phyloP scores from a whole-genome alignment of 306 rosid genomes.

The Vicia villosa region DNA sequence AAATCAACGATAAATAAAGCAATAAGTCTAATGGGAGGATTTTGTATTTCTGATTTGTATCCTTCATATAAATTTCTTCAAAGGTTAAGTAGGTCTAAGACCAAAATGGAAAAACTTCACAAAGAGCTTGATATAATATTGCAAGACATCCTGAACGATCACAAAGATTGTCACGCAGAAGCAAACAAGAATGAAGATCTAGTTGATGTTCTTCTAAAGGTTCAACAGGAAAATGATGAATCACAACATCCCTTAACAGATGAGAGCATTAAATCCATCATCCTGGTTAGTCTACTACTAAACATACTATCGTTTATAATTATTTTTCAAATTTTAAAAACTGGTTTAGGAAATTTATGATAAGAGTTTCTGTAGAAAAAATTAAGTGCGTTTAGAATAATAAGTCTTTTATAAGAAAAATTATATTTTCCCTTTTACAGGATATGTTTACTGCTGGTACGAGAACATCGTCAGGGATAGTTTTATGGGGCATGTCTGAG shows the following conservation, averaged over 20 bases:
- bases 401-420: too few relatives aligned
- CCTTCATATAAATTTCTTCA: too few relatives aligned
- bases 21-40: too few relatives aligned
- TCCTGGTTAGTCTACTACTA: neutral
- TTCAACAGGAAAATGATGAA: neutral
- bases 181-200: constrained; percentile 2
- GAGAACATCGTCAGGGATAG: constrained; percentile 37
- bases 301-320: too few relatives aligned
- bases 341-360: neutral
- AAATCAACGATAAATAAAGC: too few relatives aligned
- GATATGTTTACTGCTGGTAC: constrained; percentile 42
- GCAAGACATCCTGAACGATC: neutral
- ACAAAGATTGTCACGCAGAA: neutral
- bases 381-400: too few relatives aligned
- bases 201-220: neutral
- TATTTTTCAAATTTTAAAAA: neutral
- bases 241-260: neutral
- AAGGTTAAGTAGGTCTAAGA: too few relatives aligned
- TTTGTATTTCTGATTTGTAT: too few relatives aligned
- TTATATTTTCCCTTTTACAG: constrained; percentile 36
- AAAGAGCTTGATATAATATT: neutral
- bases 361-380: too few relatives aligned
- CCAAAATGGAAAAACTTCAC: constrained; percentile 36
- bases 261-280: neutral
- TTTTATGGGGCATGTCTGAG: constrained; percentile 51